phyloP scores from a whole-genome alignment of 106 monocot genomes.

The Triglochin maritima region DNA sequence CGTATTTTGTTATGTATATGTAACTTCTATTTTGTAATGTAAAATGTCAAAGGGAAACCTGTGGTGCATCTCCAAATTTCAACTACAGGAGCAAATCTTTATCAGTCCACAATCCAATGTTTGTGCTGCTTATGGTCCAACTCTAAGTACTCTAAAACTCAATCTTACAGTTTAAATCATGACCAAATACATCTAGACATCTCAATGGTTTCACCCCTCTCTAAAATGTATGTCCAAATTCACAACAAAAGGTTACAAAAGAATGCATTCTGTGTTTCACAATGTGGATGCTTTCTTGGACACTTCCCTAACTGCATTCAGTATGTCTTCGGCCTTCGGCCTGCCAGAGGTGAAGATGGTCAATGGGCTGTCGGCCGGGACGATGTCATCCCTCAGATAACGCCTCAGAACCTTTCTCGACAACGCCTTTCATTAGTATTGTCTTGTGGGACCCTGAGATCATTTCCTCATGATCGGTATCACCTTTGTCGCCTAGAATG shows the following conservation, averaged over 20 bases:
- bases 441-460: constrained; percentile 90
- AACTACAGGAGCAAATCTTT: no score
- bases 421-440: constrained; percentile 56
- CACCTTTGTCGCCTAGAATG: constrained; percentile 73
- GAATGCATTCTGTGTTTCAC: neutral
- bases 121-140: no score
- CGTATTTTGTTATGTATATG: no score
- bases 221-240: no score
- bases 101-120: no score
- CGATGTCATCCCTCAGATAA: constrained; percentile 77
- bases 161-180: no score
- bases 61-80: no score
- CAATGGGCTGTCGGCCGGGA: constrained; percentile 65
- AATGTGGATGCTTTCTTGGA: constrained; percentile 31
- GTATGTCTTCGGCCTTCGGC: constrained; percentile 45
- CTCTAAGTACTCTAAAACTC: no score
- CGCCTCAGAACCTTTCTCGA: constrained; percentile 74
- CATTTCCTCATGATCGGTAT: constrained; percentile 85
- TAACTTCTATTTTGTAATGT: no score
- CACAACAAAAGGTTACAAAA: neutral
- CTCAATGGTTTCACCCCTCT: no score
- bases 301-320: constrained; percentile 59
- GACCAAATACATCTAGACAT: no score
- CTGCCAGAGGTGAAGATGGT: constrained; percentile 35
- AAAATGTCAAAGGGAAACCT: no score